Percentiles rank a stretch among this genome's conserved stretches.
phyloP scores from a whole-genome alignment of 163 green algal genomes.

The Scenedesmus sp. region DNA sequence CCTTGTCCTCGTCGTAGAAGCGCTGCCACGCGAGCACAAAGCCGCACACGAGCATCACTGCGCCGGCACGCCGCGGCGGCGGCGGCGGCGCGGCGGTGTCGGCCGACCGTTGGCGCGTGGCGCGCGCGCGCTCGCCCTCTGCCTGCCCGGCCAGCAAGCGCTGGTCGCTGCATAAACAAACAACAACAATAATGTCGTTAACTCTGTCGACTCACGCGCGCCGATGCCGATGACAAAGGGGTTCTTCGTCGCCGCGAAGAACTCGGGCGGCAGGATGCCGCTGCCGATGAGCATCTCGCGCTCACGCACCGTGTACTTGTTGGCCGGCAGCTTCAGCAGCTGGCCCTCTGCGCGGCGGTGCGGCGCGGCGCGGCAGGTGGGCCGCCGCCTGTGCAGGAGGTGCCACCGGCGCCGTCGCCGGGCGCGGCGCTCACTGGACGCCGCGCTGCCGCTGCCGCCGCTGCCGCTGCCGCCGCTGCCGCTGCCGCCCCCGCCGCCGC shows the following conservation, averaged over 20 bases:
- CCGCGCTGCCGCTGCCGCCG: neutral
- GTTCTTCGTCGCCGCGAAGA: constrained; percentile 71
- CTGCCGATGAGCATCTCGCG: constrained; percentile 86
- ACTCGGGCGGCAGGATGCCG: constrained; percentile 71
- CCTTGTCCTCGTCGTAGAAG: constrained; percentile 57
- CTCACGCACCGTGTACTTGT: constrained; percentile 89
- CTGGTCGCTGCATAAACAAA: neutral
- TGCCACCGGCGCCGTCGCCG: no score
- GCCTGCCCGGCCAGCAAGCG: no score
- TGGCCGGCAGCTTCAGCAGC: constrained; percentile 80
- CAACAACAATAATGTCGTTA: neutral
- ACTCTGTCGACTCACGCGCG: constrained; percentile 61
- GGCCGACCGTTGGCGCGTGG: no score
- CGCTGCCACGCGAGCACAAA: constrained; percentile 73
- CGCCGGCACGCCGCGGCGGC: neutral
- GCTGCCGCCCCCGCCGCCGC: neutral
- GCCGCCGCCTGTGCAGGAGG: no score
- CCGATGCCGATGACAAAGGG: constrained; percentile 66
- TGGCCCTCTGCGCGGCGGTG: constrained; percentile 74
- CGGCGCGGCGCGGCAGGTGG: no score
- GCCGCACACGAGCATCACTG: constrained; percentile 71
- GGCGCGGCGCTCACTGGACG: no score
- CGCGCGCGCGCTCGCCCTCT: no score
- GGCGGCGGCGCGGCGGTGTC: neutral
- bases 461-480: neutral